Evolutionary conservation across 768 basidiomycete genomes (phyloP), one percentile per base, ranked within the genome.

Genomic region (Collybia mongolica): DNA sequence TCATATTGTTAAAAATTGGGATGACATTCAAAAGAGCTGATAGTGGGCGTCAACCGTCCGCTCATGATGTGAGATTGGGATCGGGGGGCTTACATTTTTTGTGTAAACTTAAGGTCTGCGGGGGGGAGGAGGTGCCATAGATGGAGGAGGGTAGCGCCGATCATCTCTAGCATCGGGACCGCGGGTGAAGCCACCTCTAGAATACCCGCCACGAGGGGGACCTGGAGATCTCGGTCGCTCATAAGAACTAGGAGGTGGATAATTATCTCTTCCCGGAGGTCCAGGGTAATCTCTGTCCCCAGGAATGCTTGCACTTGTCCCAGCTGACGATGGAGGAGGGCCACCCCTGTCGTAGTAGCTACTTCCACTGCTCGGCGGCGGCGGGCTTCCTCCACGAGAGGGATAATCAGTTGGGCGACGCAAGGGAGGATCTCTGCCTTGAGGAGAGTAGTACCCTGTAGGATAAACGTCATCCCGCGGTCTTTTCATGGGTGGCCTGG

Each of bases 401-500:
- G 70, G 64, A 53, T 75, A 74, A 26, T 62, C 67, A 5, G 52
- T 59, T 24, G 55, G 60, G 32, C 60, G 55, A 12, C 64, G 55
- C 9, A 57, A 53, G 6, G 56, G 53, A n/a, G 53, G 52, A 35
- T 46, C 53, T 19, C 53, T 45, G 2, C 43, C 24, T 38, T 53
- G 57, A 1, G 68, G 63, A 2, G 70, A 60, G 53, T 73, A 73
- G 50, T 67, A 71, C 7, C 65, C 67, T 22, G 49, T 48, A 17
- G 60, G 54, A 23, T 69, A 71, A 2, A 39, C 54, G 24, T 80
- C 78, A n/a, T 79, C 78, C 1, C 78, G 68, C 1, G 66, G 37
- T 29, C 79, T 66, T 48, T 80, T 80, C 41, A 71, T 24, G 2
- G 77, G 75, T 6, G 78, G 78, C 19, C 77, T 67, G 19, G 64